A percentile compares a stretch with the other conserved stretches of the same genome.
These are phyloP conservation scores for Paramecium sonneborni DNA, from an alignment of 73 alveolate genomes.

Conservation along the genomic window DNA sequence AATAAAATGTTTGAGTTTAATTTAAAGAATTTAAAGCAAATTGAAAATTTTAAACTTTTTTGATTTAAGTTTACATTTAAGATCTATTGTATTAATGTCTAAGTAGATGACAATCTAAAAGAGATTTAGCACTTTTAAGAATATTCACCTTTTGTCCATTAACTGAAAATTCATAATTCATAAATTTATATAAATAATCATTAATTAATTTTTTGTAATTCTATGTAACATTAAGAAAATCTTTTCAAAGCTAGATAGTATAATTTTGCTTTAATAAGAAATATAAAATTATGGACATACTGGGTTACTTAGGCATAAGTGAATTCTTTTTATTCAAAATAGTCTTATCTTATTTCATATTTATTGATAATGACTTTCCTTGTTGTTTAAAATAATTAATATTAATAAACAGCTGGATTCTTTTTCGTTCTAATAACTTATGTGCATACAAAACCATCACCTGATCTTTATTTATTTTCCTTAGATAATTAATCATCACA, in stretches of 20 bases:
- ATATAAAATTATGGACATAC: not conserved
- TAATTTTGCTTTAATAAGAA: not conserved
- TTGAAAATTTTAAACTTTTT: not conserved
- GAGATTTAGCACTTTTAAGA: not conserved
- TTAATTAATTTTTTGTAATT: not conserved
- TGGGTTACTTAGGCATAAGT: not conserved
- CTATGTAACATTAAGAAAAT: not conserved
- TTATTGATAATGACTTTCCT: not conserved
- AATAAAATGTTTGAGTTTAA: not conserved
- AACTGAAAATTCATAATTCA: slow-evolving; percentile 38
- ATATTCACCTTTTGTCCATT: not conserved
- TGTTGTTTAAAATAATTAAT: not conserved
- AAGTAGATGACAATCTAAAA: not conserved
- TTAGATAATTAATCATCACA: not conserved
- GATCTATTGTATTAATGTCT: slow-evolving; percentile 15
- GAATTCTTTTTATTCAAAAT: slow-evolving; percentile 2
- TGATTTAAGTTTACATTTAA: not conserved
- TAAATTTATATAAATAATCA: slow-evolving; percentile 1
- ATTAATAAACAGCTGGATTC: not conserved
- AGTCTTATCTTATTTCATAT: not conserved
- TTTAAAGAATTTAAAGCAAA: not conserved
- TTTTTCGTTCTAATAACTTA: not conserved
- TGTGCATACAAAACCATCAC: slow-evolving; percentile 38
- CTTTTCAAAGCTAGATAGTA: not conserved
- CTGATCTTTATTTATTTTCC: not conserved